phyloP scores from a whole-genome alignment of 2,329 filamentous ascomycete species.

The Chrysosporium queenslandicum region DNA sequence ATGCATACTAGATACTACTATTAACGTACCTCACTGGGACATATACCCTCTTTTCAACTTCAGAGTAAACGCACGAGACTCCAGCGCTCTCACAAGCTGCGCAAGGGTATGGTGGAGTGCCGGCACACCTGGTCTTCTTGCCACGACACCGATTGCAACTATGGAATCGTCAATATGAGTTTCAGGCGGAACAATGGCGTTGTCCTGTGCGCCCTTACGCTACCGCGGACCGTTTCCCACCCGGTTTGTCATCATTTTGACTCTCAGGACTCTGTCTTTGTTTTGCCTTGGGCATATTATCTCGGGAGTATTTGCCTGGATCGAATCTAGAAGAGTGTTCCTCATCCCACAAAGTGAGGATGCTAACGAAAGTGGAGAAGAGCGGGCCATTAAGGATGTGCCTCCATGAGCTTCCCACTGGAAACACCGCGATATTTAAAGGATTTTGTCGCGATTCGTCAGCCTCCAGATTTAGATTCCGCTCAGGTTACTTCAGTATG shows the following conservation, averaged over 20 bases:
- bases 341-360: neutral
- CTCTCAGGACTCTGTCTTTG: neutral
- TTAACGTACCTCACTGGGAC: constrained; percentile 20
- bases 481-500: neutral
- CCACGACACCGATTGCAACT: constrained; percentile 21
- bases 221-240: neutral
- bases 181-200: neutral
- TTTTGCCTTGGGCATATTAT: neutral
- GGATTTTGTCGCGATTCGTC: neutral
- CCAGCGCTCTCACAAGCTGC: constrained; percentile 15
- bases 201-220: neutral
- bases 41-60: constrained; percentile 17
- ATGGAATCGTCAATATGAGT: neutral
- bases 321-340: neutral
- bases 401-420: neutral
- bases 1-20: too few relatives aligned
- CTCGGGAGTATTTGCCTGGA: neutral
- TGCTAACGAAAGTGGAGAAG: neutral
- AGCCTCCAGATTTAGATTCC: neutral
- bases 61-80: constrained; percentile 18
- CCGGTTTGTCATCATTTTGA: neutral
- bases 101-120: constrained; percentile 14
- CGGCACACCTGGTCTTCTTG: constrained; percentile 21
- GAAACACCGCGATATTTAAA: neutral
- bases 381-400: neutral